phyloP scores from a whole-genome alignment of 768 basidiomycete species.

The Piloderma croceum region DNA sequence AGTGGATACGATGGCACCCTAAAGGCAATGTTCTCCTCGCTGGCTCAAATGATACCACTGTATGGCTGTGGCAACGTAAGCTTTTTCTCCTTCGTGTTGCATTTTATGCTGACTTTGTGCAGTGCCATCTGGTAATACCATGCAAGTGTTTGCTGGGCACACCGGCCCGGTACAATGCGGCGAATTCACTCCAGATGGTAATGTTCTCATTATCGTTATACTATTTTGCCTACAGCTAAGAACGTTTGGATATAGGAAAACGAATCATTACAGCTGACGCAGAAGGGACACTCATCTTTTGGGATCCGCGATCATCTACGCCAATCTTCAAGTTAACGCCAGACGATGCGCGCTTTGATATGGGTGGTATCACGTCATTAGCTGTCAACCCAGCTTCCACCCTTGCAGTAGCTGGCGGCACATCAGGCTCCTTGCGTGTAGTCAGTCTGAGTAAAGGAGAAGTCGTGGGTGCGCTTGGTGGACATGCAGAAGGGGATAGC shows the following conservation, averaged over 20 bases:
- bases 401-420: slow-evolving; percentile 86
- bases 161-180: slow-evolving; percentile 79
- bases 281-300: slow-evolving; percentile 77
- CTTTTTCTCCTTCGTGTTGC: slow-evolving; percentile 1
- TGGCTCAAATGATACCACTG: slow-evolving; percentile 87
- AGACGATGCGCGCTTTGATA: slow-evolving; percentile 64
- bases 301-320: slow-evolving; percentile 80
- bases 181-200: slow-evolving; percentile 88
- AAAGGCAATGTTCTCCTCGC: slow-evolving; percentile 84
- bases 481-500: slow-evolving; percentile 83
- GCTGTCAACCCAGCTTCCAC: slow-evolving; percentile 83
- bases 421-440: slow-evolving; percentile 79
- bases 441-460: slow-evolving; percentile 85
- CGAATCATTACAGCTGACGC: slow-evolving; percentile 82
- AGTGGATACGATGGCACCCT: slow-evolving; percentile 98
- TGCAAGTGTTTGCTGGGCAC: slow-evolving; percentile 95
- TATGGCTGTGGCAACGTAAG: slow-evolving; percentile 97
- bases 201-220: not conserved
- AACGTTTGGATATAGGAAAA: slow-evolving; percentile 51
- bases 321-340: slow-evolving; percentile 79
- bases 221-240: slow-evolving; percentile 3
- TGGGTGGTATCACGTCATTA: slow-evolving; percentile 83
- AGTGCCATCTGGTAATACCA: slow-evolving; percentile 94
- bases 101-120: slow-evolving; percentile 9
- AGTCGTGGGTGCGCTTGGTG: slow-evolving; percentile 69